Conservation (phyloP, 169 alveolate genomes). For the Plasmodium coatneyi region DNA sequence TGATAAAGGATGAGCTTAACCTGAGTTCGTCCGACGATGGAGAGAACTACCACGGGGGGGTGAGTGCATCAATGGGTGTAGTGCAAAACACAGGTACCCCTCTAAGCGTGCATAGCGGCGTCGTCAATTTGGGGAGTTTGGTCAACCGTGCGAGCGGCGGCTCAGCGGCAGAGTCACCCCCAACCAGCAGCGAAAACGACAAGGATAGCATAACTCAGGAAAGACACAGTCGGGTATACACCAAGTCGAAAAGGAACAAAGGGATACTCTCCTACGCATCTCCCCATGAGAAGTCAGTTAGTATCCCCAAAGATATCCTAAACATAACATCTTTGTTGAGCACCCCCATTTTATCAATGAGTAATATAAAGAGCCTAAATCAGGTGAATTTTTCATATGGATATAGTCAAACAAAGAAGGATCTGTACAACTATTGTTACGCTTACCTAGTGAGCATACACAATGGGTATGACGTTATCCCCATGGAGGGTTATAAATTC, state of each 20-base stretch:
- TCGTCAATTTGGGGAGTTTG: too few relatives aligned
- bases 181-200: not conserved
- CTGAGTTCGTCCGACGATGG: constrained; percentile 11
- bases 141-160: too few relatives aligned
- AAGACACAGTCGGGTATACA: not conserved
- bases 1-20: not conserved
- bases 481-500: constrained; percentile 53
- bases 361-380: constrained; percentile 34
- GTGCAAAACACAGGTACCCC: not conserved
- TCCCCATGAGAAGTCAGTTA: not conserved
- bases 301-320: constrained; percentile 39
- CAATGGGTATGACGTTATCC: constrained; percentile 37
- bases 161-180: not conserved
- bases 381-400: constrained; percentile 52
- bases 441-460: constrained; percentile 17
- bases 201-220: not conserved
- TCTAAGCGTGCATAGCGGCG: not conserved
- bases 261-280: not conserved
- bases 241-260: not conserved
- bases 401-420: constrained; percentile 20
- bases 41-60: not conserved
- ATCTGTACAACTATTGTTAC: constrained; percentile 39
- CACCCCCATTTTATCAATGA: constrained; percentile 5
- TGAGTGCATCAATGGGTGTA: not conserved
- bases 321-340: constrained; percentile 23